These are phyloP conservation scores for Imleria badia DNA, from an alignment of 768 basidiomycete species.

Conservation along the genomic window DNA sequence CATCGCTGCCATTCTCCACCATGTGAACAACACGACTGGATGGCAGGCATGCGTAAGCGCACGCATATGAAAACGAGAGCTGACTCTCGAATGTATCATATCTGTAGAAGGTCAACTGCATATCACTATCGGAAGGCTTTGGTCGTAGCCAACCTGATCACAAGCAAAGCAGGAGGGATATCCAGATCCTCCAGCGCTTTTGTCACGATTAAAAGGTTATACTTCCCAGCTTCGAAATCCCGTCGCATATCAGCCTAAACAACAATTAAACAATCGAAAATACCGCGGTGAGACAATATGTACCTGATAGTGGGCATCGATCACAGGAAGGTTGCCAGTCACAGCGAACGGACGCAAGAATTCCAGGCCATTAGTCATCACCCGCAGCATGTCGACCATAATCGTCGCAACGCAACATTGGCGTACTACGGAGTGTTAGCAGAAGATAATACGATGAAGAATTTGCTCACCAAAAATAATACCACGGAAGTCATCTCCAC, in stretches of 20 bases:
- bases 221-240: slow-evolving; percentile 52
- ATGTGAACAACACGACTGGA: slow-evolving; percentile 61
- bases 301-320: slow-evolving; percentile 36
- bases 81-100: slow-evolving; percentile 51
- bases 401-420: slow-evolving; percentile 51
- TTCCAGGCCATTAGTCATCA: slow-evolving; percentile 46
- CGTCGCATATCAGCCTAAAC: slow-evolving; percentile 47
- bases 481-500: slow-evolving; percentile 61
- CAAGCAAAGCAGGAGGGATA: slow-evolving; percentile 52
- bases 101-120: slow-evolving; percentile 34
- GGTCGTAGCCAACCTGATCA: slow-evolving; percentile 53
- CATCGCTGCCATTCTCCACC: slow-evolving; percentile 56
- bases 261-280: slow-evolving; percentile 5
- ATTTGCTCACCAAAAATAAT: slow-evolving; percentile 58
- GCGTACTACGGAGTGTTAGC: slow-evolving; percentile 44
- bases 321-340: slow-evolving; percentile 35
- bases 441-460: slow-evolving; percentile 34
- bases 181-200: slow-evolving; percentile 61
- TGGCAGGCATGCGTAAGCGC: slow-evolving; percentile 45
- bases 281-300: slow-evolving; percentile 1
- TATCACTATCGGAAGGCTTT: not conserved
- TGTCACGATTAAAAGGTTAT: slow-evolving; percentile 64
- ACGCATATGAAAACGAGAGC: slow-evolving; percentile 55
- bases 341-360: slow-evolving; percentile 59
- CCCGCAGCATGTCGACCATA: slow-evolving; percentile 59